These are phyloP conservation scores for Sclerotinia sclerotiorum DNA, from an alignment of 2,329 filamentous ascomycete genomes.

Conservation along the genomic window DNA sequence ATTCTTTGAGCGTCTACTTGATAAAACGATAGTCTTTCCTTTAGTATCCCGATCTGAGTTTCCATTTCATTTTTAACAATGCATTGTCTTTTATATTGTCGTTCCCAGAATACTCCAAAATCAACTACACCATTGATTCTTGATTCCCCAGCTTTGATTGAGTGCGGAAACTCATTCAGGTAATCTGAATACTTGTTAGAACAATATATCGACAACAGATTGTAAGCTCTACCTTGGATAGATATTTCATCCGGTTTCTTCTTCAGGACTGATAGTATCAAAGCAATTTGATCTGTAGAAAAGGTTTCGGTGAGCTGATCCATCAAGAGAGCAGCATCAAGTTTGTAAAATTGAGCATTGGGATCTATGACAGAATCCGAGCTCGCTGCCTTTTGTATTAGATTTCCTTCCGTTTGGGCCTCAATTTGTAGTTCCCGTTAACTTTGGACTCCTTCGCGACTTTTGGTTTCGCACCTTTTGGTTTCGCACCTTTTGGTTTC, in stretches of 20 bases:
- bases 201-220: no score
- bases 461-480: no score
- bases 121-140: not conserved
- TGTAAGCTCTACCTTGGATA: not conserved
- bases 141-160: not conserved
- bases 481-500: not conserved
- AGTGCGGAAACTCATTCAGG: not conserved
- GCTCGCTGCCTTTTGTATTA: no score
- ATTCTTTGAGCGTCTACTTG: not conserved
- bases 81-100: not conserved
- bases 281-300: not conserved
- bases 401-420: not conserved
- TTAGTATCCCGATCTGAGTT: not conserved
- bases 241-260: not conserved
- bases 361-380: not conserved
- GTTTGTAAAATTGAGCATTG: not conserved
- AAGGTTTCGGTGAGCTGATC: not conserved
- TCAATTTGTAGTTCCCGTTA: not conserved
- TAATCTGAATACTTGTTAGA: not conserved
- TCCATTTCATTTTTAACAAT: not conserved
- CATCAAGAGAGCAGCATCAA: no score
- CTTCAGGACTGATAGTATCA: not conserved
- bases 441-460: not conserved
- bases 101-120: constrained; percentile 10
- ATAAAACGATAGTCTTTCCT: not conserved